A percentile compares a stretch with the other conserved stretches of the same genome.
Evolutionary conservation across 352 stramenopile species (phyloP).

Genomic region (Pythium insidiosum): DNA sequence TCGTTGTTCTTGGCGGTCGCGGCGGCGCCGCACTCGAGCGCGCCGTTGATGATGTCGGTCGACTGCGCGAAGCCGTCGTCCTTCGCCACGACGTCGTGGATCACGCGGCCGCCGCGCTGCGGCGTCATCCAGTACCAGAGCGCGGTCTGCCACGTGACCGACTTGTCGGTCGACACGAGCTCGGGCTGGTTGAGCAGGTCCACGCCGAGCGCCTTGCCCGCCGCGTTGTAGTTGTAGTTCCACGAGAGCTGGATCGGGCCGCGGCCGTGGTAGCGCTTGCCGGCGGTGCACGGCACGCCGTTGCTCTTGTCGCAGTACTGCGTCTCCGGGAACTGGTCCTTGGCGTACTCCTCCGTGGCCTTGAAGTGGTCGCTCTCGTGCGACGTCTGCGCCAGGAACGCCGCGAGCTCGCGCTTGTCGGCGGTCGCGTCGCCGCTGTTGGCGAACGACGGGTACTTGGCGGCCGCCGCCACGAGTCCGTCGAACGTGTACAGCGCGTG

Average conservation of each 20-base stretch:
- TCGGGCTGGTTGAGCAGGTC: constrained; percentile 13
- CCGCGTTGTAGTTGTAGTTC: constrained; percentile 18
- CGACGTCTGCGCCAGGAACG: constrained; percentile 12
- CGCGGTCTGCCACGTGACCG: constrained; percentile 10
- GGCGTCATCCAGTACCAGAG: constrained; percentile 14
- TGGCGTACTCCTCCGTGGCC: constrained; percentile 6
- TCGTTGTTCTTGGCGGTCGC: background rate
- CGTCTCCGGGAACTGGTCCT: background rate
- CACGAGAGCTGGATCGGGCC: constrained; percentile 15
- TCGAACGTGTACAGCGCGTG: constrained; percentile 15
- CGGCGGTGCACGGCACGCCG: constrained; percentile 4
- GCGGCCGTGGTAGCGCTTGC: constrained; percentile 12
- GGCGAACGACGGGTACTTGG: constrained; percentile 14
- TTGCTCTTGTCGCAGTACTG: constrained; percentile 11
- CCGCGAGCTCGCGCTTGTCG: constrained; percentile 11
- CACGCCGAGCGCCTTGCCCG: constrained; percentile 1
- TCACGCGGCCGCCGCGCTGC: constrained; percentile 5
- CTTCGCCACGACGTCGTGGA: constrained; percentile 11
- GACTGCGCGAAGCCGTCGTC: constrained; percentile 8
- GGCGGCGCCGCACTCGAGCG: constrained; percentile 10
- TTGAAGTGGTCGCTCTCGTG: constrained; percentile 10
- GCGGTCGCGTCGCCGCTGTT: constrained; percentile 5
- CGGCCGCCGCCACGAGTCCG: constrained; percentile 1
- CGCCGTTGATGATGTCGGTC: constrained; percentile 14
- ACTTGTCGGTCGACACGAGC: constrained; percentile 3